Evolutionary conservation across 2,329 filamentous ascomycete species (phyloP).

Genomic region (Fusarium temperatum): DNA sequence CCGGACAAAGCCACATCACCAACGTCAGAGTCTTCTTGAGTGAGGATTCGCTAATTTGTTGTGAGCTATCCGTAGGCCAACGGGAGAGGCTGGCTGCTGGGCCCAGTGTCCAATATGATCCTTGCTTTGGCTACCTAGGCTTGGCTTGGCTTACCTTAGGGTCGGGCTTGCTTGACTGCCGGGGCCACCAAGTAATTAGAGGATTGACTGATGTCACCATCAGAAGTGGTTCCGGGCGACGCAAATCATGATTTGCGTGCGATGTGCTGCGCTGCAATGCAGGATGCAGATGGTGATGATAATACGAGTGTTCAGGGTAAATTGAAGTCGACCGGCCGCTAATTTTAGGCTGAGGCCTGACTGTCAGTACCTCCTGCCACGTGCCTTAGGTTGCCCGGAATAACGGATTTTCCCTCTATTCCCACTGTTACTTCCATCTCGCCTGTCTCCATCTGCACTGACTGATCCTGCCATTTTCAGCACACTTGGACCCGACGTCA

Average conservation of each 20-base stretch:
- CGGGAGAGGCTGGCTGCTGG: slow-evolving; percentile 29
- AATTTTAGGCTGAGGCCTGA: slow-evolving; percentile 16
- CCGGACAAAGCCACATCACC: neutral
- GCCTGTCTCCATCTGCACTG: neutral
- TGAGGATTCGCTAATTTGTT: neutral
- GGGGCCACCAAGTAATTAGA: neutral
- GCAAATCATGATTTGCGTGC: slow-evolving; percentile 19
- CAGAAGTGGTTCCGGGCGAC: neutral
- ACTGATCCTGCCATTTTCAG: slow-evolving; percentile 8
- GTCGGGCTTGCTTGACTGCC: slow-evolving; percentile 3
- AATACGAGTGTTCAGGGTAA: neutral
- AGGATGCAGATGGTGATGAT: neutral
- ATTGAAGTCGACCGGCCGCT: neutral
- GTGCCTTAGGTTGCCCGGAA: slow-evolving; percentile 15
- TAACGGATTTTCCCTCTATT: neutral
- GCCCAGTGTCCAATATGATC: neutral
- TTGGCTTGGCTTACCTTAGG: neutral
- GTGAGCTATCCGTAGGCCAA: neutral
- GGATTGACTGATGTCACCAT: slow-evolving; percentile 17
- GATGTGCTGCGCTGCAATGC: slow-evolving; percentile 1
- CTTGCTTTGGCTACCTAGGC: slow-evolving; percentile 2
- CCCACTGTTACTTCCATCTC: neutral
- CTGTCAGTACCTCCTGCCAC: slow-evolving; percentile 14
- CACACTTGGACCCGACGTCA: neutral
- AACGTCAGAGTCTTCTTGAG: neutral